Evolutionary conservation across 345 rosid genomes (phyloP).

Genomic region (sweet orange (Citrus sinensis)): DNA sequence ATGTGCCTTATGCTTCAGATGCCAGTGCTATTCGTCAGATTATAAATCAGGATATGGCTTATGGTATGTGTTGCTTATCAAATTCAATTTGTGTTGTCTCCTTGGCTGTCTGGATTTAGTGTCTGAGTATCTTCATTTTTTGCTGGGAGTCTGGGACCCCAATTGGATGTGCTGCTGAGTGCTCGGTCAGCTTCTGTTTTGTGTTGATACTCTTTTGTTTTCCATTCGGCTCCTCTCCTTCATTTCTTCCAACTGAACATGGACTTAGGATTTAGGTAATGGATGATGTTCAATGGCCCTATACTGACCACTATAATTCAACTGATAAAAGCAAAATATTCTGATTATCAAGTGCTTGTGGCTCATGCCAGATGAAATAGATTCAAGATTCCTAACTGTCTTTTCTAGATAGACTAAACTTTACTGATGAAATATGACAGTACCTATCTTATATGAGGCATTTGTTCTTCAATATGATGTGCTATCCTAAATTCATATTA

Average conservation of each 20-base stretch:
- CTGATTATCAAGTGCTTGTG: neutral
- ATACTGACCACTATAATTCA: neutral
- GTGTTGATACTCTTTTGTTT: neutral
- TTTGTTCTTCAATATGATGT: neutral
- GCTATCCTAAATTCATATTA: neutral
- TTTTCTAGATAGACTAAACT: neutral
- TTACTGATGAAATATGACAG: neutral
- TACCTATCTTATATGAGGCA: neutral
- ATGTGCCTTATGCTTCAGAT: conserved; percentile 81
- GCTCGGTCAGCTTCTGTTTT: neutral
- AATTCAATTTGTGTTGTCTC: neutral
- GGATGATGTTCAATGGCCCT: neutral
- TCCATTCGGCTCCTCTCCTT: too few species aligned
- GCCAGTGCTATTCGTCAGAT: conserved; percentile 58
- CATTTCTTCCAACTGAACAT: too few species aligned
- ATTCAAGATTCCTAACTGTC: neutral
- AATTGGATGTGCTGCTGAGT: neutral
- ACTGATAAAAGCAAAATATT: neutral
- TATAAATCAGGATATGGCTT: conserved; percentile 54
- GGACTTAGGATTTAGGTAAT: neutral
- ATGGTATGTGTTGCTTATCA: conserved; percentile 41
- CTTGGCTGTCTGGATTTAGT: neutral
- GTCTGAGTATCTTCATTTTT: neutral
- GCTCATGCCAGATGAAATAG: neutral
- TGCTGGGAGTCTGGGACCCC: neutral